Percentiles rank a stretch among this genome's conserved stretches.
Conservation (phyloP, 495 filamentous ascomycete genomes). For the Elaphomyces granulatus region DNA sequence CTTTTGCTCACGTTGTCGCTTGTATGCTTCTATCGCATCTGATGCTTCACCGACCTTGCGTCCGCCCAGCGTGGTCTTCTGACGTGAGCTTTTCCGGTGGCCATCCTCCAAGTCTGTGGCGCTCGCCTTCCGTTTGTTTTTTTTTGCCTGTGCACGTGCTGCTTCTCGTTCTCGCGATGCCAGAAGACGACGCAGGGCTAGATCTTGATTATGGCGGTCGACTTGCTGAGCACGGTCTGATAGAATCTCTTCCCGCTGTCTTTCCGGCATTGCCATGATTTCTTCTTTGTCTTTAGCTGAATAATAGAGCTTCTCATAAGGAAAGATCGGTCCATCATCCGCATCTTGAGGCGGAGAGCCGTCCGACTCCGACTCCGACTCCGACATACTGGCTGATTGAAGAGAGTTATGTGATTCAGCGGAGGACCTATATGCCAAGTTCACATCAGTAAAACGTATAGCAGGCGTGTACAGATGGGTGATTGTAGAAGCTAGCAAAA, state of each 20-base stretch:
- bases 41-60: conserved; percentile 67
- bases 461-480: not conserved
- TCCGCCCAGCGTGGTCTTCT: conserved; percentile 63
- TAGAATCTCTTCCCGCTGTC: conserved; percentile 77
- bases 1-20: conserved; percentile 72
- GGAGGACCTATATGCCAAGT: conserved; percentile 36
- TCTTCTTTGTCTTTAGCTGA: conserved; percentile 63
- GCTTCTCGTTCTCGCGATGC: conserved; percentile 52
- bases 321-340: conserved; percentile 56
- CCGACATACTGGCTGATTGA: conserved; percentile 76
- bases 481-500: not conserved
- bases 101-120: conserved; percentile 57
- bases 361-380: conserved; percentile 62
- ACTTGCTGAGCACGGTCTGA: conserved; percentile 75
- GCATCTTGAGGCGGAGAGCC: conserved; percentile 34
- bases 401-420: conserved; percentile 59
- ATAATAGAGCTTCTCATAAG: conserved; percentile 76
- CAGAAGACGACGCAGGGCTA: conserved; percentile 67
- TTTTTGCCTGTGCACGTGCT: conserved; percentile 34
- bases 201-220: conserved; percentile 66
- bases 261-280: conserved; percentile 78
- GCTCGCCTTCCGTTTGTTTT: conserved; percentile 71
- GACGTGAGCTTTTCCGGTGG: conserved; percentile 65
- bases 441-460: not conserved
- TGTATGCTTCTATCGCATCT: conserved; percentile 65